phyloP scores from a whole-genome alignment of 192 early-diverging fungal genomes.

The Umbelopsis sp. region DNA sequence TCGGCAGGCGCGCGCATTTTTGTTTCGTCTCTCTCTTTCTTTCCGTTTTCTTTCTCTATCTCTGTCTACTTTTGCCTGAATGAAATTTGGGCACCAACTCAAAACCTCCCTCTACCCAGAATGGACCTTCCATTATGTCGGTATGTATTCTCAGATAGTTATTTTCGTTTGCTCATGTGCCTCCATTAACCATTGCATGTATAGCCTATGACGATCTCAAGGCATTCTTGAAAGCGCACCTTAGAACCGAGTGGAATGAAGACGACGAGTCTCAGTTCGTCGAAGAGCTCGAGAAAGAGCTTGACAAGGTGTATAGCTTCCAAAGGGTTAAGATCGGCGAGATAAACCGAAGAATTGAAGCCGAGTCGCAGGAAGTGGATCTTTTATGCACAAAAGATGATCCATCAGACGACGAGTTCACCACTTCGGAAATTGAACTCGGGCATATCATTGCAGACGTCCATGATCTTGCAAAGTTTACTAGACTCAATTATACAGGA shows the following conservation, averaged over 20 bases:
- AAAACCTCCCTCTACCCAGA: slow-evolving; percentile 78
- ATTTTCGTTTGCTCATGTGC: not conserved
- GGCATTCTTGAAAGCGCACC: slow-evolving; percentile 62
- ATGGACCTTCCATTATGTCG: slow-evolving; percentile 85
- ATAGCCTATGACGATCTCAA: slow-evolving; percentile 85
- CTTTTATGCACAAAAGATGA: slow-evolving; percentile 43
- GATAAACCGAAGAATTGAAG: slow-evolving; percentile 69
- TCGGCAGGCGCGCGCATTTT: too few species aligned
- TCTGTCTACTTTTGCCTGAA: slow-evolving; percentile 24
- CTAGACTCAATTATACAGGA: slow-evolving; percentile 82
- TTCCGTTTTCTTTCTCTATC: not conserved
- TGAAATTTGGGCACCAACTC: slow-evolving; percentile 94
- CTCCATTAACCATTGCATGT: not conserved
- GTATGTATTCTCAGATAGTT: slow-evolving; percentile 26
- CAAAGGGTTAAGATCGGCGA: slow-evolving; percentile 77
- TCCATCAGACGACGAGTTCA: slow-evolving; percentile 62
- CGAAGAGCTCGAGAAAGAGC: slow-evolving; percentile 83
- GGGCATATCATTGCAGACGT: slow-evolving; percentile 79
- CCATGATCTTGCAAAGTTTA: slow-evolving; percentile 83
- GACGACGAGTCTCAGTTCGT: slow-evolving; percentile 86
- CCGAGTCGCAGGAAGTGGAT: slow-evolving; percentile 68
- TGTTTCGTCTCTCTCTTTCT: too few species aligned
- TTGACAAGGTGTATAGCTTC: slow-evolving; percentile 86
- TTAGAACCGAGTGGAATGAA: slow-evolving; percentile 71
- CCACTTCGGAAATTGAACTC: slow-evolving; percentile 69